These are phyloP conservation scores for Termitomyces sp. DNA, from an alignment of 768 basidiomycete genomes.

Conservation along the genomic window DNA sequence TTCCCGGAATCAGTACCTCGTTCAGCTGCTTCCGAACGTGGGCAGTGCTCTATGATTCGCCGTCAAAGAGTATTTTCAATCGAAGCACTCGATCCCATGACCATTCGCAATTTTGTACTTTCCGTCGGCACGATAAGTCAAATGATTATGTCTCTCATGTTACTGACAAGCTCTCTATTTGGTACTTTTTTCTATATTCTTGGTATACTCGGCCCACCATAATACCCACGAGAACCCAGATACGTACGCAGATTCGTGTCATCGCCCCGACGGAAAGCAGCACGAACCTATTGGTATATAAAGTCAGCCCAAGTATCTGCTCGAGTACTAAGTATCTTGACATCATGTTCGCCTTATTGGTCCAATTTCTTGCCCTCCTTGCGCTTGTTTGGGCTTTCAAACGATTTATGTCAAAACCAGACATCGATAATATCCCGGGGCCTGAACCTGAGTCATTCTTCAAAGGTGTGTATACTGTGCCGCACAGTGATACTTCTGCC, in stretches of 20 bases:
- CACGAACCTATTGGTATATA: neutral
- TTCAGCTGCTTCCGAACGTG: neutral
- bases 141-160: neutral
- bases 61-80: neutral
- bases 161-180: neutral
- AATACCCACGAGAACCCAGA: neutral
- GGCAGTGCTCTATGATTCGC: neutral
- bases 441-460: neutral
- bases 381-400: neutral
- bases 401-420: neutral
- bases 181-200: neutral
- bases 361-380: neutral
- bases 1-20: neutral
- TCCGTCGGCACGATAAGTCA: neutral
- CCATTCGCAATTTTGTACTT: neutral
- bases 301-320: neutral
- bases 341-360: neutral
- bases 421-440: neutral
- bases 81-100: neutral
- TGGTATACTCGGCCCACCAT: neutral
- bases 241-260: slow-evolving; percentile 1
- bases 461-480: neutral
- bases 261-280: neutral
- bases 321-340: neutral
- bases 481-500: neutral